Percentiles rank a stretch among this genome's conserved stretches.
Evolutionary conservation across 495 filamentous ascomycete species (phyloP).

Genomic region (Sphaerosporella brunnea): DNA sequence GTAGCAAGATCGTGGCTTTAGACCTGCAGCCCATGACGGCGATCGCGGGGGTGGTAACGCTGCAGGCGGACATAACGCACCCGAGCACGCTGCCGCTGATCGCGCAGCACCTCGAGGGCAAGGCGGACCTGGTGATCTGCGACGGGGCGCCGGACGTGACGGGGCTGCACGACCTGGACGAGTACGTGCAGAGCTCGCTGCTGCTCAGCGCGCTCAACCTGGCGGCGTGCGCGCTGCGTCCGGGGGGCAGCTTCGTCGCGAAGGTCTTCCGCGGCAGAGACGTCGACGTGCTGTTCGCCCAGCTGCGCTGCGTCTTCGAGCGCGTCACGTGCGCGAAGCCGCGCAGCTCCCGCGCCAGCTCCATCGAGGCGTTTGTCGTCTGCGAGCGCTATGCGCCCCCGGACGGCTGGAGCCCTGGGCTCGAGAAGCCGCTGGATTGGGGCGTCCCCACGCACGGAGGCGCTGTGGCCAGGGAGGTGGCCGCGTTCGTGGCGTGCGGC

Average conservation of each 20-base stretch:
- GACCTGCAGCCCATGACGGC: slow-evolving; percentile 92
- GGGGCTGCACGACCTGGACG: slow-evolving; percentile 88
- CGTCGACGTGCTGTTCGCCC: slow-evolving; percentile 79
- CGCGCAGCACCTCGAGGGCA: slow-evolving; percentile 55
- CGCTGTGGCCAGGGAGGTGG: slow-evolving; percentile 63
- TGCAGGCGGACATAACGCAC: slow-evolving; percentile 92
- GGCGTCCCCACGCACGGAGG: slow-evolving; percentile 35
- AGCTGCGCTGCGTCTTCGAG: slow-evolving; percentile 77
- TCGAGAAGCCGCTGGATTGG: slow-evolving; percentile 48
- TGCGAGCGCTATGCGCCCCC: slow-evolving; percentile 68
- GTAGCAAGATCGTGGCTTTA: slow-evolving; percentile 58
- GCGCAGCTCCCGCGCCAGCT: slow-evolving; percentile 77
- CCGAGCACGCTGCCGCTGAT: slow-evolving; percentile 83
- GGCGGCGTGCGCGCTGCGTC: slow-evolving; percentile 72
- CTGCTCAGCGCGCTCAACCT: slow-evolving; percentile 87
- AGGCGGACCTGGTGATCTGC: slow-evolving; percentile 53
- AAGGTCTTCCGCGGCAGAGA: slow-evolving; percentile 94
- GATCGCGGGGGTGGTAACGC: slow-evolving; percentile 72
- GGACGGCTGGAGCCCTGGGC: slow-evolving; percentile 42
- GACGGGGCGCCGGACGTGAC: slow-evolving; percentile 96
- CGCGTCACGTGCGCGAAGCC: slow-evolving; percentile 83
- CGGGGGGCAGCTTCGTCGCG: slow-evolving; percentile 88
- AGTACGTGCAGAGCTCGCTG: slow-evolving; percentile 90
- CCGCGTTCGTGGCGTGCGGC: slow-evolving; percentile 87
- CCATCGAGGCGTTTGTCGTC: slow-evolving; percentile 89